phyloP scores from a whole-genome alignment of 768 basidiomycete species.

The Boletus vermiculosoides region DNA sequence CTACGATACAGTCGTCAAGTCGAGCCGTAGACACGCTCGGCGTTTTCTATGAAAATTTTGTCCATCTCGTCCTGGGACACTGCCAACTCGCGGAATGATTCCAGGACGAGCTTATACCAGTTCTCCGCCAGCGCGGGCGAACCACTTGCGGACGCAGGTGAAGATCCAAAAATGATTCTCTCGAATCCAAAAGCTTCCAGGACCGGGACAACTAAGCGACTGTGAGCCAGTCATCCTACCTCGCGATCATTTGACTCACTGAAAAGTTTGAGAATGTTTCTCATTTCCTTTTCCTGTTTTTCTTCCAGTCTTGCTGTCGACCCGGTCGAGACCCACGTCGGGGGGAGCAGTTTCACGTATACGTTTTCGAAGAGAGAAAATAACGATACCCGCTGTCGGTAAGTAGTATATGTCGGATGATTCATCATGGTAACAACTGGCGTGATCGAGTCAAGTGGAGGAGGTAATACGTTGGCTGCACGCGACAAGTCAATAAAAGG shows the following conservation, averaged over 20 bases:
- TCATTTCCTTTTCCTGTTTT: constrained; percentile 45
- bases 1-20: constrained; percentile 9
- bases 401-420: constrained; percentile 69
- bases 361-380: constrained; percentile 74
- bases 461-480: constrained; percentile 76
- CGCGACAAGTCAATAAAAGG: neutral
- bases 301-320: constrained; percentile 31
- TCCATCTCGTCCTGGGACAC: constrained; percentile 77
- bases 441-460: constrained; percentile 66
- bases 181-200: constrained; percentile 84
- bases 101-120: constrained; percentile 82
- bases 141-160: constrained; percentile 53
- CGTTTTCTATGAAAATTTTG: constrained; percentile 64
- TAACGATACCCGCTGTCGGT: constrained; percentile 68
- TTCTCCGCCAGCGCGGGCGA: constrained; percentile 52
- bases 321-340: constrained; percentile 61
- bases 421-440: constrained; percentile 80
- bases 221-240: neutral
- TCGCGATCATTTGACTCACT: constrained; percentile 46
- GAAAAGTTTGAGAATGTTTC: constrained; percentile 79
- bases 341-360: constrained; percentile 74
- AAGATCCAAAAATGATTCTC: constrained; percentile 81
- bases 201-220: constrained; percentile 64
- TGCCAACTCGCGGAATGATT: constrained; percentile 75
- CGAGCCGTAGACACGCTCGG: constrained; percentile 40